Percentiles rank a stretch among this genome's conserved stretches.
Conservation (phyloP, 129 eudicot genomes). For the Flaveria sonorensis region DNA sequence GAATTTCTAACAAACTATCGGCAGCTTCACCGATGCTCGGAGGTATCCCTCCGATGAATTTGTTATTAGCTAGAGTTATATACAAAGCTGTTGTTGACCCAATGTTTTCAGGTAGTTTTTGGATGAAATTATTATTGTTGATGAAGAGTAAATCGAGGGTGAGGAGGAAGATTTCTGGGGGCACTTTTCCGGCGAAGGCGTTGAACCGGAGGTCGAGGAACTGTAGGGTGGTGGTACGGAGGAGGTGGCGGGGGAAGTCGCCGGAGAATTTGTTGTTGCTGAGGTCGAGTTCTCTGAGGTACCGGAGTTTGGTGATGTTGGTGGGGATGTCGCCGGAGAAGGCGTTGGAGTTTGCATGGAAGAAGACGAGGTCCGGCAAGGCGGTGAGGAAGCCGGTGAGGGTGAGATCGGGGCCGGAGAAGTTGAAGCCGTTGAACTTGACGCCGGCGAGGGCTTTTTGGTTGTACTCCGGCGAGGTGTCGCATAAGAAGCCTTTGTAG, state of each 20-base stretch:
- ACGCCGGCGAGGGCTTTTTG: conserved; percentile 32
- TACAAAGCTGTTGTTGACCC: conserved; percentile 38
- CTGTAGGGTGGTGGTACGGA: conserved; percentile 11
- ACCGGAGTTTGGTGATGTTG: conserved; percentile 15
- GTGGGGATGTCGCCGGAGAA: conserved; percentile 40
- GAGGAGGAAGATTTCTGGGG: conserved; percentile 37
- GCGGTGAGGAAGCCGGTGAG: conserved; percentile 28
- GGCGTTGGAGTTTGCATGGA: conserved; percentile 59
- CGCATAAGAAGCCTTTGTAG: conserved; percentile 51
- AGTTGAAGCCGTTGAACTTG: conserved; percentile 42
- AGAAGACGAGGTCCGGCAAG: conserved; percentile 45
- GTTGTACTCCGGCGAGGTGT: conserved; percentile 11
- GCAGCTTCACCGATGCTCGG: conserved; percentile 32
- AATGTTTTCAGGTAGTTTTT: conserved; percentile 38
- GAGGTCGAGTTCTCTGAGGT: conserved; percentile 45
- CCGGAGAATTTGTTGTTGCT: conserved; percentile 49
- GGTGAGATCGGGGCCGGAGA: conserved; percentile 33
- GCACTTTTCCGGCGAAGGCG: conserved; percentile 36
- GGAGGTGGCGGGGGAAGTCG: conserved; percentile 36
- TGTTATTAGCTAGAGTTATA: conserved; percentile 49
- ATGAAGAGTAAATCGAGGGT: conserved; percentile 47
- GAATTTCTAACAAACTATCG: conserved; percentile 37
- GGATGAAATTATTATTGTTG: conserved; percentile 46
- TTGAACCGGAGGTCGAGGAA: conserved; percentile 56
- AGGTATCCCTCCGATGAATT: conserved; percentile 46